These are phyloP conservation scores for Paracoccidioides lutzii DNA, from an alignment of 2,329 filamentous ascomycete species.

Conservation along the genomic window DNA sequence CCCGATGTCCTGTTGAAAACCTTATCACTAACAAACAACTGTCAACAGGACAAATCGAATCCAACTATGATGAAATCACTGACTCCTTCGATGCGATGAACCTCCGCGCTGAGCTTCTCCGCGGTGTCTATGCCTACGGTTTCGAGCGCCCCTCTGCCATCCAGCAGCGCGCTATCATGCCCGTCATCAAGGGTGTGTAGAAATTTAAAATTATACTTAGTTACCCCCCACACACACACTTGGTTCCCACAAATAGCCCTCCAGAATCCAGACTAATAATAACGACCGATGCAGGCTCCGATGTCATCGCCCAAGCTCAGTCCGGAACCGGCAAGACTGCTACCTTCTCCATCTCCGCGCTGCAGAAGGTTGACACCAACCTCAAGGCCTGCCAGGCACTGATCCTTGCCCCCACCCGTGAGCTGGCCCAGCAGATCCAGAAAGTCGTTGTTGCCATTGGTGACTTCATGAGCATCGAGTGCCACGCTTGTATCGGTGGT, in stretches of 20 bases:
- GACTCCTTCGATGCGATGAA: slow-evolving; percentile 99
- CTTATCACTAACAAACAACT: slow-evolving; percentile 6
- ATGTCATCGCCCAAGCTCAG: slow-evolving; percentile 99
- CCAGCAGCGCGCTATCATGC: slow-evolving; percentile 99
- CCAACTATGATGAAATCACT: slow-evolving; percentile 99
- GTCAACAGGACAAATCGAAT: slow-evolving; percentile 86
- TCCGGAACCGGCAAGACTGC: slow-evolving; percentile 99
- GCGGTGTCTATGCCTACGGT: slow-evolving; percentile 98
- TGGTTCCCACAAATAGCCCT: slow-evolving; percentile 7
- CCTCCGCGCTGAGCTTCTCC: slow-evolving; percentile 92
- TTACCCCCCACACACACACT: slow-evolving; percentile 9
- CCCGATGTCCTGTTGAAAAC: background rate
- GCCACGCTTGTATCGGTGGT: slow-evolving; percentile 98
- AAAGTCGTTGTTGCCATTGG: slow-evolving; percentile 98
- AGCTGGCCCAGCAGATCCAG: slow-evolving; percentile 98
- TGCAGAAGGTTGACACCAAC: slow-evolving; percentile 94
- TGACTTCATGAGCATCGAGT: slow-evolving; percentile 99
- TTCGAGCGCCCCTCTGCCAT: slow-evolving; percentile 99
- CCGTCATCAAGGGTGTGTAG: slow-evolving; percentile 89
- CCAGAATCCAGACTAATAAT: background rate
- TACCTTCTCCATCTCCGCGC: slow-evolving; percentile 97
- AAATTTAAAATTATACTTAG: background rate
- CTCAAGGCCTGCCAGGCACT: slow-evolving; percentile 96
- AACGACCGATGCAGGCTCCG: slow-evolving; percentile 53
- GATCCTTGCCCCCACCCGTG: slow-evolving; percentile 93